phyloP scores from a whole-genome alignment of 2,329 filamentous ascomycete species.

The Ceratocystis variospora region DNA sequence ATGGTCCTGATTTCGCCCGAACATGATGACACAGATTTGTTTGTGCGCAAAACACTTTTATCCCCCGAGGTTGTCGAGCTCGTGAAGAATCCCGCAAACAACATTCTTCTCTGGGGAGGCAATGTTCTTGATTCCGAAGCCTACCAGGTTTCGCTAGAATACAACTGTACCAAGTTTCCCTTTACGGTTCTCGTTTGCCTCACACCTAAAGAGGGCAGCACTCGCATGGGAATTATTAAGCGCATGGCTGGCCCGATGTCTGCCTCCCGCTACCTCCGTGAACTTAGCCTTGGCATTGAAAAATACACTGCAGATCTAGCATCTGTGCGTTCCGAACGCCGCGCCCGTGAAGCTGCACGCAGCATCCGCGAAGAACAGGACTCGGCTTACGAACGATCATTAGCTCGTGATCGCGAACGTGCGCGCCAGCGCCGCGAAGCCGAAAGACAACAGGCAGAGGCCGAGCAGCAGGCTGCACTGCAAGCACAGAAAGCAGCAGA shows the following conservation, averaged over 20 bases:
- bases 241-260: conserved; percentile 61
- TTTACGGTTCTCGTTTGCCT: conserved; percentile 78
- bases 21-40: conserved; percentile 78
- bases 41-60: conserved; percentile 70
- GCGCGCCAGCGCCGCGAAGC: conserved; percentile 64
- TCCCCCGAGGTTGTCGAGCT: conserved; percentile 59
- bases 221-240: conserved; percentile 80
- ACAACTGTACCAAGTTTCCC: conserved; percentile 84
- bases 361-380: conserved; percentile 79
- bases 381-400: conserved; percentile 79
- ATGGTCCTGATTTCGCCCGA: conserved; percentile 80
- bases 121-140: conserved; percentile 88
- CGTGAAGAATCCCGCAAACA: conserved; percentile 59
- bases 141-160: conserved; percentile 77
- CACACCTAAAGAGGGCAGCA: conserved; percentile 68
- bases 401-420: conserved; percentile 77
- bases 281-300: conserved; percentile 58
- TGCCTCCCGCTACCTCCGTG: conserved; percentile 56
- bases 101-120: conserved; percentile 82
- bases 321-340: conserved; percentile 58
- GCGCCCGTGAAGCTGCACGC: conserved; percentile 68
- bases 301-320: conserved; percentile 65
- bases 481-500: conserved; percentile 47
- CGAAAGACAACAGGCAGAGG: conserved; percentile 44
- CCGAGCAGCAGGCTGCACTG: conserved; percentile 46